phyloP scores from a whole-genome alignment of 306 rosid species.

The Vigna reflexopilosa region DNA sequence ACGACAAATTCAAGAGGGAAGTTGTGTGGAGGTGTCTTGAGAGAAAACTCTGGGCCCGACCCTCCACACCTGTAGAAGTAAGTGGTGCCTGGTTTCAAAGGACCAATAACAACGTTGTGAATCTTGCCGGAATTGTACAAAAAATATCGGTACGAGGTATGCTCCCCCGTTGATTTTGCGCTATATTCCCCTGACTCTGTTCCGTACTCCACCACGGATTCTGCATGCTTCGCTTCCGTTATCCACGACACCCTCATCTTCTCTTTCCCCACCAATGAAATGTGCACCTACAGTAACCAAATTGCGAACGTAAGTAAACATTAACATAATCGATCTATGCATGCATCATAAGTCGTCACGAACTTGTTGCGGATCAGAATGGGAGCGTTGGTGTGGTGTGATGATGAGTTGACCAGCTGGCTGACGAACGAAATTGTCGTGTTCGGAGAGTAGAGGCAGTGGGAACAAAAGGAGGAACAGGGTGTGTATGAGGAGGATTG shows the following conservation, averaged over 20 bases:
- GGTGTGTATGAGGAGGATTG: conserved; percentile 44
- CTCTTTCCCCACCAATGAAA: conserved; percentile 72
- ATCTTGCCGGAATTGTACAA: conserved; percentile 50
- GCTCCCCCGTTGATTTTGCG: conserved; percentile 26
- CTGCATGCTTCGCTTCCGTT: conserved; percentile 49
- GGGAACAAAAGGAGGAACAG: conserved; percentile 46
- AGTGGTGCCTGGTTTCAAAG: conserved; percentile 43
- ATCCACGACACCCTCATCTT: conserved; percentile 78
- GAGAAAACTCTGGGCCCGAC: conserved; percentile 62
- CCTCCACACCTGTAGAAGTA: conserved; percentile 55
- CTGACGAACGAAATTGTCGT: conserved; percentile 42
- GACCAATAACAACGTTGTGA: conserved; percentile 50
- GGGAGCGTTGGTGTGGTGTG: conserved; percentile 47
- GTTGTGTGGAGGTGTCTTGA: conserved; percentile 64
- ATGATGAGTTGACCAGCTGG: conserved; percentile 46
- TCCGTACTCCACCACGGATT: conserved; percentile 54
- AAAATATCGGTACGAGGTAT: conserved; percentile 45
- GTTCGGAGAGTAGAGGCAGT: conserved; percentile 39
- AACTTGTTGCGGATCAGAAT: conserved; percentile 63
- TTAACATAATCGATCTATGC: too few species aligned
- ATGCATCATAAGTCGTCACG: background rate
- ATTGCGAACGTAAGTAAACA: background rate
- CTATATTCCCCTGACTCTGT: conserved; percentile 45
- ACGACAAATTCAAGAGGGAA: conserved; percentile 74
- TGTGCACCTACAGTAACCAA: conserved; percentile 58